phyloP scores from a whole-genome alignment of 1,139 yeast genomes.

The Debaryomyces subglobosus region DNA sequence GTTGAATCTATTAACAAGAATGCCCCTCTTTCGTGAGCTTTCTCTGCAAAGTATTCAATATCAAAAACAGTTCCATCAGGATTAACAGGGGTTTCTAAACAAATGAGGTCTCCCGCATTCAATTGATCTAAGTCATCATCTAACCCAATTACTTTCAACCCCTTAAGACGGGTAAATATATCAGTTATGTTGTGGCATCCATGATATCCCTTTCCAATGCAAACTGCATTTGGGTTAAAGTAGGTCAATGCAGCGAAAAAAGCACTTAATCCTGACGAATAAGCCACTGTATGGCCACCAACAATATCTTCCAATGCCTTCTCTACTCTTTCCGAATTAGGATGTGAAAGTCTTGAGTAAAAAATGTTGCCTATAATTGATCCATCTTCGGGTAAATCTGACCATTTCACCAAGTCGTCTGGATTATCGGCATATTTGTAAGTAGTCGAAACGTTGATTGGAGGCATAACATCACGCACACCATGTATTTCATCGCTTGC shows the following conservation, averaged over 20 bases:
- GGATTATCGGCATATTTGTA: slow-evolving; percentile 69
- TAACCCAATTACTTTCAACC: slow-evolving; percentile 55
- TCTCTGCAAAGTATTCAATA: slow-evolving; percentile 60
- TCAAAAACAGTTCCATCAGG: slow-evolving; percentile 78
- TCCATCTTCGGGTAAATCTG: slow-evolving; percentile 24
- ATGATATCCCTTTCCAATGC: slow-evolving; percentile 82
- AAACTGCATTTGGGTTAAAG: slow-evolving; percentile 72
- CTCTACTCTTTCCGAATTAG: slow-evolving; percentile 71
- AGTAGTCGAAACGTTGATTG: slow-evolving; percentile 82
- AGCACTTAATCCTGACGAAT: slow-evolving; percentile 80
- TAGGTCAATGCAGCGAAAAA: slow-evolving; percentile 75
- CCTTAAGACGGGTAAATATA: slow-evolving; percentile 62
- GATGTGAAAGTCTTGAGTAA: slow-evolving; percentile 77
- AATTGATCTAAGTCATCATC: slow-evolving; percentile 54
- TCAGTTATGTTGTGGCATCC: slow-evolving; percentile 76
- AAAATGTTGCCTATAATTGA: slow-evolving; percentile 29
- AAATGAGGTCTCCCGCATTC: slow-evolving; percentile 73
- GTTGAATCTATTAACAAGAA: slow-evolving; percentile 78
- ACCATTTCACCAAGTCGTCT: slow-evolving; percentile 45
- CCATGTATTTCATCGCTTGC: slow-evolving; percentile 56
- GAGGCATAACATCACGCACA: slow-evolving; percentile 68
- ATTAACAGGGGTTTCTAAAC: slow-evolving; percentile 86
- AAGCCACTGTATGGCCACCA: slow-evolving; percentile 57
- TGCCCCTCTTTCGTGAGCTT: slow-evolving; percentile 75
- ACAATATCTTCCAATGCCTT: slow-evolving; percentile 61